Base-by-base conservation (phyloP, 495 filamentous ascomycete species). In the Hapsidospora chrysogenum region DNA sequence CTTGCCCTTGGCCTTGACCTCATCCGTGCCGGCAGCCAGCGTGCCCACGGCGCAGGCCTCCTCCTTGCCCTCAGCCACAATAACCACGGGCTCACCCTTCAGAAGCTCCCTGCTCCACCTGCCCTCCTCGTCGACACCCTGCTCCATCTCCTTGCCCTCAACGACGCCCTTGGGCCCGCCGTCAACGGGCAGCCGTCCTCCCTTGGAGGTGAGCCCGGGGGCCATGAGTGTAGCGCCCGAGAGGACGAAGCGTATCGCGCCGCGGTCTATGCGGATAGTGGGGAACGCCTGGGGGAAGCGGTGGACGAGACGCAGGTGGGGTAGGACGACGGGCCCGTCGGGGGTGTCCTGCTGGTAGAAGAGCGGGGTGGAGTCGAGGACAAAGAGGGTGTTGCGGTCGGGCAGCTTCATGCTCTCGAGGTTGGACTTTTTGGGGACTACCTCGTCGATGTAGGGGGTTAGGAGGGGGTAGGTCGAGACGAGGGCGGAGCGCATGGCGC, bases 171-270 rank as follows among this genome's bases (percentile, higher is more conserved):
- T 36, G 27, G 23, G 30, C 23, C 58, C 31, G 37, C 71, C 63
- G 19, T 60, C 50, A 33, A 59, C 64, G 18, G 85, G 89, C 44
- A 97, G 53, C 20, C 74, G 47, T 0, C 89, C 89, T 1, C 92
- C 89, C 0, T 75, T 51, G 7, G 71, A 78, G 6, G 89, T 97
- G 40, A 96, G 51, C 0, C 89, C 89, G 0, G 89, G 89, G 9
- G 80, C 85, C 89, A 97, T 97, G 29, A 97, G 74, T 36, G 86
- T 78, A 0, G 89, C 89, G 16, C 89, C 89, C 2, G 73, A 76
- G 1, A 97, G 69, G 19, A 97, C 87, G 58, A 97, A 97, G 39
- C 92, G 83, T 54, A 96, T 95, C 0, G 92, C 89, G 35, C 89
- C 89, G 33, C 89, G 76, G 56, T 96, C 87, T 48, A 93, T 85